Base-by-base conservation (phyloP, 352 stramenopile genomes). In the Phytophthora pistaciae region DNA sequence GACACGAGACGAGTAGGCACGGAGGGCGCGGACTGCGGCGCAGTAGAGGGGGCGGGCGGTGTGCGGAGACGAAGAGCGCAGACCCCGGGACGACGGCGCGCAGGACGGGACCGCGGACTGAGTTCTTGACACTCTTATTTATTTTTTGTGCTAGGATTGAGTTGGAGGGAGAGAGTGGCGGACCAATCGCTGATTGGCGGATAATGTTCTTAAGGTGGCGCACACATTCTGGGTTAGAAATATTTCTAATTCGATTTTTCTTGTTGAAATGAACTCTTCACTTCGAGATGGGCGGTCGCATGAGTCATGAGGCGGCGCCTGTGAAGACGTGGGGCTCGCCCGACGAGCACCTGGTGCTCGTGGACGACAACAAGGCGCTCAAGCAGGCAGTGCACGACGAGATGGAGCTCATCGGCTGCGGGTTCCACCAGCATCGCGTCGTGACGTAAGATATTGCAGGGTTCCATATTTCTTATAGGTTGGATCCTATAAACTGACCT, bases 381-480 rank as follows among this genome's bases (percentile, higher is more conserved):
- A 90, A 90, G 55, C 79, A 90, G 59, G 82, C 79, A 2, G 85
- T 93, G 50, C 82, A 91, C 67, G 78, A 91, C 50, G 88, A 95
- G 71, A 88, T 96, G 69, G 85, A 96, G 66, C 56, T 71, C 0
- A 87, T 94, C 50, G 88, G 87, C 54, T 92, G 87, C 68, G 87
- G 85, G 21, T 87, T 80, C 64, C 91, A 92, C 67, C 85, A 93
- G 68, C 71, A 72, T 10, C 85, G 85, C 40, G 87, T 90, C 20
- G 85, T 94, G 21, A 78, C 82, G 84, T 96, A 74, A 54, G 87
- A 60, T 53, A 27, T 14, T 33, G 27, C 53, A 16, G 10, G 9
- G 27, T 59, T 42, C 10, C 14, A 33, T 66, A 66, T 76, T 63
- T 40, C 23, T 82, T 64, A 75, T 78, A 52, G 27, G 25, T 64